Conservation (phyloP, 2,329 filamentous ascomycete species). For the Septoria petroselini region DNA sequence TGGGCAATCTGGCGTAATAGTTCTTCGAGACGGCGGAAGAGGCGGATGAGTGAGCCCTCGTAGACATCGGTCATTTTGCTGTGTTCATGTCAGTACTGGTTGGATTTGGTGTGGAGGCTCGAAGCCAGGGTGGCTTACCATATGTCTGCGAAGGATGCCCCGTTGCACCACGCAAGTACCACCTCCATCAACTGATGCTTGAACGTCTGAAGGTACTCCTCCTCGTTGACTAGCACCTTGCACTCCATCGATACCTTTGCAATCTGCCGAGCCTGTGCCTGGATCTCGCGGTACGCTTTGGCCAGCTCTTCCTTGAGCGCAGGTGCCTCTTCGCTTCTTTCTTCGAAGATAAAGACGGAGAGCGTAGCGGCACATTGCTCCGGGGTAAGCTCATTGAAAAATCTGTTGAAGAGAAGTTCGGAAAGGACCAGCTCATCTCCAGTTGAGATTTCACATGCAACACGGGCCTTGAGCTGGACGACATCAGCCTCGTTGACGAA, state of each 20-base stretch:
- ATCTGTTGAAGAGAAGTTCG: constrained; percentile 91
- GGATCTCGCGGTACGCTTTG: constrained; percentile 82
- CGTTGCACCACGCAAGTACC: constrained; percentile 86
- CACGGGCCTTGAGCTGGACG: constrained; percentile 92
- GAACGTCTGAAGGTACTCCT: constrained; percentile 84
- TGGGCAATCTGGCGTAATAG: constrained; percentile 91
- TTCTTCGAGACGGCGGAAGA: constrained; percentile 94
- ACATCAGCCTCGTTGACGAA: constrained; percentile 97
- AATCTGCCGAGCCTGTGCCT: constrained; percentile 79
- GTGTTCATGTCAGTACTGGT: constrained; percentile 8
- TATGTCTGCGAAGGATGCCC: constrained; percentile 85
- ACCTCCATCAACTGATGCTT: constrained; percentile 98
- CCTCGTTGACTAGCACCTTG: constrained; percentile 90
- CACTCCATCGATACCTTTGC: constrained; percentile 94
- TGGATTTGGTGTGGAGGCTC: too few relatives aligned
- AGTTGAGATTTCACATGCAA: constrained; percentile 96
- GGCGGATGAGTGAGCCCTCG: constrained; percentile 90
- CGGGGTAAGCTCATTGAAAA: constrained; percentile 92
- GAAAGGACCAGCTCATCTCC: constrained; percentile 91
- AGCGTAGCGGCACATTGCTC: constrained; percentile 83
- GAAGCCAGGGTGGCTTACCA: constrained; percentile 65
- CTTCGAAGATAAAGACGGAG: constrained; percentile 95
- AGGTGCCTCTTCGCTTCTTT: constrained; percentile 76
- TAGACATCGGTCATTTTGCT: constrained; percentile 99
- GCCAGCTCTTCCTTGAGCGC: constrained; percentile 75